phyloP scores from a whole-genome alignment of 2,329 filamentous ascomycete species.

The Pezicula radicicola region DNA sequence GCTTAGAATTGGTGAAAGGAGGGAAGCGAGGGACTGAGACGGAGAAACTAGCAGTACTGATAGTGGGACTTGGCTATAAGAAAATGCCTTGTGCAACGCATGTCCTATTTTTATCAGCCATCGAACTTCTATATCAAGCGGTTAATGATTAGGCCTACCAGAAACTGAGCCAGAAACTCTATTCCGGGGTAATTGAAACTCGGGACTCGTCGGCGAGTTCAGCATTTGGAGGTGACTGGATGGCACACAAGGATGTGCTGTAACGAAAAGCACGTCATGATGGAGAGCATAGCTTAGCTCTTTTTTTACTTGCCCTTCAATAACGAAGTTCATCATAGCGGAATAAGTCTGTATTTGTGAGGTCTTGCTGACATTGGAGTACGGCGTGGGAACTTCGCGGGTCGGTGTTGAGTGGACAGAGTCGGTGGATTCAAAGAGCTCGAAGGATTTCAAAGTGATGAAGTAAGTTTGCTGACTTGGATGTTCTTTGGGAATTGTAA shows the following conservation, averaged over 20 bases:
- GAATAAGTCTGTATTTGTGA: conserved; percentile 25
- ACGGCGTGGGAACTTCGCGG: conserved; percentile 27
- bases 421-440: conserved; percentile 42
- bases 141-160: background rate
- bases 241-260: conserved; percentile 61
- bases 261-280: conserved; percentile 63
- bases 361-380: conserved; percentile 7
- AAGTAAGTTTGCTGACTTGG: conserved; percentile 42
- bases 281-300: conserved; percentile 36
- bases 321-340: conserved; percentile 25
- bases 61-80: conserved; percentile 57
- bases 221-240: conserved; percentile 55
- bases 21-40: conserved; percentile 12
- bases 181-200: conserved; percentile 51
- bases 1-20: conserved; percentile 25
- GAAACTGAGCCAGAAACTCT: background rate
- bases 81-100: conserved; percentile 61
- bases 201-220: conserved; percentile 57
- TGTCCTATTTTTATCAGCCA: conserved; percentile 43
- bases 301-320: conserved; percentile 17
- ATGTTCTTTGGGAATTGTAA: conserved; percentile 58
- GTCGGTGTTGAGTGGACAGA: conserved; percentile 32
- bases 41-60: conserved; percentile 45
- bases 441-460: conserved; percentile 48
- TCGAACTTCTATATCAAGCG: background rate